Percentiles rank a stretch among this genome's conserved stretches.
These are phyloP conservation scores for Aspergillus viridinutans DNA, from an alignment of 2,329 filamentous ascomycete species.

Conservation along the genomic window DNA sequence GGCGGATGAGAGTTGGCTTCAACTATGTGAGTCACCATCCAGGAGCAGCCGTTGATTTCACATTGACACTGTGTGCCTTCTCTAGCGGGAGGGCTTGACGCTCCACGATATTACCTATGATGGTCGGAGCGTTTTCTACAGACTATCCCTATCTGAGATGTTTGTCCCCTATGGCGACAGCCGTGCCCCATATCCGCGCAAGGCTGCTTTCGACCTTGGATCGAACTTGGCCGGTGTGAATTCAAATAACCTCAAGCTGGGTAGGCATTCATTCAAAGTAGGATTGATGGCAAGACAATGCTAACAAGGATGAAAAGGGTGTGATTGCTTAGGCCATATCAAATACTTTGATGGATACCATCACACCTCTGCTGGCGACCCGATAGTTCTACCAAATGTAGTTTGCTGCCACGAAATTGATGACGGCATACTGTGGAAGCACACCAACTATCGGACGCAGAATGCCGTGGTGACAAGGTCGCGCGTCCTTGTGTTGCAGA, in stretches of 20 bases:
- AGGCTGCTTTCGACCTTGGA: constrained; percentile 44
- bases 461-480: constrained; percentile 33
- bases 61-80: not conserved
- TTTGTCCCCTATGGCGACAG: constrained; percentile 44
- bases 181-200: constrained; percentile 39
- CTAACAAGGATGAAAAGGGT: constrained; percentile 40
- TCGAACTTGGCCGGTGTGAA: not conserved
- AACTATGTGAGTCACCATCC: constrained; percentile 27
- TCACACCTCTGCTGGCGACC: constrained; percentile 30
- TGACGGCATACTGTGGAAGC: constrained; percentile 39
- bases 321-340: constrained; percentile 44
- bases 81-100: constrained; percentile 37
- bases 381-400: constrained; percentile 38
- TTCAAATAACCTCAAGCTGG: not conserved
- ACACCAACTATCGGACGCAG: constrained; percentile 36
- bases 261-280: not conserved
- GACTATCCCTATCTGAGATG: constrained; percentile 42
- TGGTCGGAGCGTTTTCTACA: constrained; percentile 38
- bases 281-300: constrained; percentile 20
- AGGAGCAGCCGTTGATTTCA: too few species aligned
- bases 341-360: constrained; percentile 43
- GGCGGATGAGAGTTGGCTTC: constrained; percentile 41
- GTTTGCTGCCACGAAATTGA: constrained; percentile 42
- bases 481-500: constrained; percentile 35
- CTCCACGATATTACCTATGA: constrained; percentile 41